Evolutionary conservation across 2,329 filamentous ascomycete genomes (phyloP), one percentile per base, ranked within the genome.

Genomic region (Colletotrichum viniferum): DNA sequence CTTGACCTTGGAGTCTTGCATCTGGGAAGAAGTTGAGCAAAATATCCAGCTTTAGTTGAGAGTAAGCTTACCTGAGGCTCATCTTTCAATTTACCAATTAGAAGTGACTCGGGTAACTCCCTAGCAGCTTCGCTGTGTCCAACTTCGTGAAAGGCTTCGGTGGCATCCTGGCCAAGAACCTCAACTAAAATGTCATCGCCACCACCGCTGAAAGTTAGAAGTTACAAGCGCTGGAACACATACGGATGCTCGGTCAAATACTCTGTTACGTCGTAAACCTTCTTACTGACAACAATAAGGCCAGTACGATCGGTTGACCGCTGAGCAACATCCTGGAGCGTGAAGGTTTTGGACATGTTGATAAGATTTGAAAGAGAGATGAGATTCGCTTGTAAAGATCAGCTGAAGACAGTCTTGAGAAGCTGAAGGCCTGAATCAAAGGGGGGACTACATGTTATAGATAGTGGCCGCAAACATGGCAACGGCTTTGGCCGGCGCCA

Each of bases 141-240:
- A 3, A 58, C 55, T 58, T 58, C 55, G 55, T 58, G 55, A 28
- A 58, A 58, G 13, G 24, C 55, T 18, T 58, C 55, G 14, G 55
- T 28, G 14, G 55, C 55, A 58, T 58, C 55, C 24, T 58, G 24
- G 55, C 55, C 55, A 58, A 58, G 55, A 16, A 58, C 55, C 55
- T 28, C 55, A 16, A 28, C 55, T 58, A 58, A 4, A 26, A 58
- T 58, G 26, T 58, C 55, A 0, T 58, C 55, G 55, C 55, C 55
- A 28, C 55, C 55, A 28, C 55, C 16, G 24, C 55, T 18, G 14
- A 58, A 58, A 28, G 43, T 52, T 13, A 58, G 55, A 58, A 1
- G 18, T 18, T 6, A 10, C 5, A 52, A 13, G 3, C 16, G 21
- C 13, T 28, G 26, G 55, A 58, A 18, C 7, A 24, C 55, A 6